These are phyloP conservation scores for Zanthoxylum bungeanum DNA, from an alignment of 345 rosid genomes.

Conservation along the genomic window DNA sequence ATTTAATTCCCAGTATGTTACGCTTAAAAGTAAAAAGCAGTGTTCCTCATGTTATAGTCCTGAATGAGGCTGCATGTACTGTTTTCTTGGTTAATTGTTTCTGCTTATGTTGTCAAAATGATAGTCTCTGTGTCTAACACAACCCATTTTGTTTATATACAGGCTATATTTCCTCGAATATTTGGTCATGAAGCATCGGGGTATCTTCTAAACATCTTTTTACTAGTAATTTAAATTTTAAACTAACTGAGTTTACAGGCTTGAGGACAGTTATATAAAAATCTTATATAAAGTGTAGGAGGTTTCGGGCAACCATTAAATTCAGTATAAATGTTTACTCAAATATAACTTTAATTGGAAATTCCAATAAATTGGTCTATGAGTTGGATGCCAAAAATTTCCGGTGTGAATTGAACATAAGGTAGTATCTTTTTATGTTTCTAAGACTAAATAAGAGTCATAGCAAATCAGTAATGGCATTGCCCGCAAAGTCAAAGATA, in stretches of 20 bases:
- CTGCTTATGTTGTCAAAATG: too few relatives aligned
- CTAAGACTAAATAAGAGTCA: background rate
- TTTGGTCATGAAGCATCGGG: slow-evolving; percentile 99
- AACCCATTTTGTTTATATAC: slow-evolving; percentile 23
- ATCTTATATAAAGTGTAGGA: background rate
- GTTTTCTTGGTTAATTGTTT: too few relatives aligned
- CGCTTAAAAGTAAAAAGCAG: too few relatives aligned
- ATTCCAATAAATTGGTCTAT: background rate
- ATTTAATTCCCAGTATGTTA: too few relatives aligned
- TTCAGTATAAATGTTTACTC: background rate
- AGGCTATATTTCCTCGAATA: slow-evolving; percentile 87
- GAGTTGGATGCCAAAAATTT: background rate
- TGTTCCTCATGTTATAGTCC: too few relatives aligned
- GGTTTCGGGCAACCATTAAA: background rate
- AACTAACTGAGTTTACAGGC: background rate
- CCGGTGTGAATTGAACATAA: background rate
- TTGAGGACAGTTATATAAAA: background rate
- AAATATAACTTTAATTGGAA: background rate
- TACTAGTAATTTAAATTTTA: background rate
- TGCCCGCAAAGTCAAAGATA: background rate
- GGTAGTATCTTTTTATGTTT: background rate
- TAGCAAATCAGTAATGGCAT: background rate
- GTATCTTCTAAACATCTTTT: slow-evolving; percentile 32
- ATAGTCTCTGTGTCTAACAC: slow-evolving; percentile 3
- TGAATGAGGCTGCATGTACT: too few relatives aligned